A percentile compares a stretch with the other conserved stretches of the same genome.
Conservation (phyloP, 306 rosid species). For the Medicago arabica region DNA sequence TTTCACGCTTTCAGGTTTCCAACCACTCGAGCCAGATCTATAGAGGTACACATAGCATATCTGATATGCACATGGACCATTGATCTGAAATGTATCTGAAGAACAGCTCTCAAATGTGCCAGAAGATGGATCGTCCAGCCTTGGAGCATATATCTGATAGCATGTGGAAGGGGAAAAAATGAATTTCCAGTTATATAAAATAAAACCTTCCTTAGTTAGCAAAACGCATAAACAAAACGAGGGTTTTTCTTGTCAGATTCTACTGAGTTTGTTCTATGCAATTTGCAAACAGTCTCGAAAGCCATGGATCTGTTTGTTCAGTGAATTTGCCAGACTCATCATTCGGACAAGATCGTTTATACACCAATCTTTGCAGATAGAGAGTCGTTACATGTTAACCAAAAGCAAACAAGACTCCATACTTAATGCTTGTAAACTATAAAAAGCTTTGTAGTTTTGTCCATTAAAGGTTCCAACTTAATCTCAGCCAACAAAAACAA, state of each 20-base stretch:
- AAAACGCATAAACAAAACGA: background rate
- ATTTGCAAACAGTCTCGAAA: constrained; percentile 25
- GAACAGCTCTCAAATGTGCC: constrained; percentile 52
- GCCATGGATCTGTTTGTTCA: background rate
- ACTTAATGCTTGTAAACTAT: background rate
- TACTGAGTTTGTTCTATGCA: background rate
- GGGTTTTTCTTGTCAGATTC: constrained; percentile 1
- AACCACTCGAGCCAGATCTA: constrained; percentile 73
- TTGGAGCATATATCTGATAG: constrained; percentile 53
- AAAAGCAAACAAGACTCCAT: constrained; percentile 12
- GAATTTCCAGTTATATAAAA: constrained; percentile 30
- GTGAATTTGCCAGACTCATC: constrained; percentile 18
- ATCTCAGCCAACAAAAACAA: background rate
- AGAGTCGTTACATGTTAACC: background rate
- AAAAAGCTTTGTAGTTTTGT: background rate
- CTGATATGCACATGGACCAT: constrained; percentile 58
- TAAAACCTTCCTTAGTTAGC: background rate
- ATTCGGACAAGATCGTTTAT: constrained; percentile 10
- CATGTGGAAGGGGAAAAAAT: constrained; percentile 8
- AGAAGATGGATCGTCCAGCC: constrained; percentile 58
- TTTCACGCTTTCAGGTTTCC: constrained; percentile 80
- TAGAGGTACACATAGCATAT: constrained; percentile 75
- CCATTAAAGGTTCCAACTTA: background rate
- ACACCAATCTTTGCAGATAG: background rate
- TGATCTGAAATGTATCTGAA: constrained; percentile 55